Conservation (phyloP, 2,329 filamentous ascomycete species). For the Zasmidium citrigriseum region DNA sequence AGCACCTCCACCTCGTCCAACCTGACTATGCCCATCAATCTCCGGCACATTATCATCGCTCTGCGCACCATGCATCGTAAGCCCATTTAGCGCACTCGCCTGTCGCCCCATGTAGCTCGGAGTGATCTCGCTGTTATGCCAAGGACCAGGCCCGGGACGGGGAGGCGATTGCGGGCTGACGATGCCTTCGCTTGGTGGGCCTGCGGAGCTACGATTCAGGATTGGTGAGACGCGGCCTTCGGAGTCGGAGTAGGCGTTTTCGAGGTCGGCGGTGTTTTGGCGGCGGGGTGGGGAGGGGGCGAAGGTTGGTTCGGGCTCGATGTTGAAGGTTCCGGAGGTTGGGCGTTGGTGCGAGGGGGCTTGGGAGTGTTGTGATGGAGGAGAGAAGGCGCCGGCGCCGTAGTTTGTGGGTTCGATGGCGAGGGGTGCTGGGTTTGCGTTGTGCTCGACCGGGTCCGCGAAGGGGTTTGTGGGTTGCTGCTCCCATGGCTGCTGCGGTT, state of each 20-base stretch:
- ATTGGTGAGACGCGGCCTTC: constrained; percentile 20
- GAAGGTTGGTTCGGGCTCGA: constrained; percentile 23
- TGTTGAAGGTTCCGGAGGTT: constrained; percentile 23
- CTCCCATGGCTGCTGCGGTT: constrained; percentile 12
- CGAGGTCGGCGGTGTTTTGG: constrained; percentile 26
- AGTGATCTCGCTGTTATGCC: constrained; percentile 35
- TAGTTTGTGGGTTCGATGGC: constrained; percentile 19
- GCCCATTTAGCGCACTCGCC: constrained; percentile 43
- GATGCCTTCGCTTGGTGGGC: constrained; percentile 4
- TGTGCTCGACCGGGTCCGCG: constrained; percentile 42
- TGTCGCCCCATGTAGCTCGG: constrained; percentile 47
- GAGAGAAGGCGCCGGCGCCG: constrained; percentile 11
- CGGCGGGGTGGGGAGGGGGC: constrained; percentile 11
- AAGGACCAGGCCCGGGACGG: constrained; percentile 30
- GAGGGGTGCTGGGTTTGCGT: constrained; percentile 31
- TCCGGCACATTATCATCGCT: constrained; percentile 15
- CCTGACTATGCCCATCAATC: constrained; percentile 9
- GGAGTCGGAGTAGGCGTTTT: constrained; percentile 26
- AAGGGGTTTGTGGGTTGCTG: constrained; percentile 40
- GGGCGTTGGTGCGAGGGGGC: constrained; percentile 10
- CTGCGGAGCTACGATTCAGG: constrained; percentile 5
- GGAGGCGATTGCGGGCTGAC: constrained; percentile 16
- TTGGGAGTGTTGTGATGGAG: background rate
- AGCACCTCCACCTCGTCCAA: constrained; percentile 9
- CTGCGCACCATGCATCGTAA: constrained; percentile 48